A percentile compares a stretch with the other conserved stretches of the same genome.
phyloP scores from a whole-genome alignment of 768 basidiomycete species.

The Leccinum aurantiacum region DNA sequence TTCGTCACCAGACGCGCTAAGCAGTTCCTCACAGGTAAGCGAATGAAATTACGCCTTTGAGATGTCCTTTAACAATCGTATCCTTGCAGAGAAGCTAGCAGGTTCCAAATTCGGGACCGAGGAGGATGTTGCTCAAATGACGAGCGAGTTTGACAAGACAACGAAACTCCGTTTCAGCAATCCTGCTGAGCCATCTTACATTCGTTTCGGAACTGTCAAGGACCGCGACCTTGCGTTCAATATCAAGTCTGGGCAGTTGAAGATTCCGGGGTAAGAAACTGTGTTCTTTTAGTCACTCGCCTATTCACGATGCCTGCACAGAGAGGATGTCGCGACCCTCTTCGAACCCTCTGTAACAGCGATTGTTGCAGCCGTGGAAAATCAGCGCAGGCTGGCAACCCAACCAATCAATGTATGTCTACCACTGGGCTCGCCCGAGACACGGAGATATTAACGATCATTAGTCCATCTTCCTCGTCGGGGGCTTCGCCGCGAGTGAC shows the following conservation, averaged over 20 bases:
- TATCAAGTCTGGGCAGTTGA: conserved; percentile 50
- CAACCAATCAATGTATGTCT: conserved; percentile 27
- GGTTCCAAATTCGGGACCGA: conserved; percentile 39
- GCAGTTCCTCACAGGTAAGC: conserved; percentile 39
- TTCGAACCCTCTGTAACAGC: conserved; percentile 28
- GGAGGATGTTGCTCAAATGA: conserved; percentile 45
- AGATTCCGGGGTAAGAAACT: conserved; percentile 35
- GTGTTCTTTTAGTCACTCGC: no score
- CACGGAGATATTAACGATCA: conserved; percentile 2
- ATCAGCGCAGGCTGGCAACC: conserved; percentile 19
- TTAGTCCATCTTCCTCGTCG: conserved; percentile 42
- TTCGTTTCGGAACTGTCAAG: conserved; percentile 45
- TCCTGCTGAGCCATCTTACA: conserved; percentile 40
- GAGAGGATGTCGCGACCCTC: conserved; percentile 31
- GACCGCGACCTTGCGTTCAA: conserved; percentile 41
- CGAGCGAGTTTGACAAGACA: conserved; percentile 44
- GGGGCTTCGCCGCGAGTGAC: conserved; percentile 45
- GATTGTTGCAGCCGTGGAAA: conserved; percentile 27
- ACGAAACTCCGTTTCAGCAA: conserved; percentile 47
- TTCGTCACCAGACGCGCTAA: conserved; percentile 49
- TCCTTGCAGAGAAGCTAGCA: conserved; percentile 37
- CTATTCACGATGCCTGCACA: conserved; percentile 6
- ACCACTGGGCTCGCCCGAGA: neutral
- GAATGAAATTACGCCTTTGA: neutral
- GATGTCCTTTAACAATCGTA: neutral